These are phyloP conservation scores for Dryadomyces quercus-mongolicae DNA, from an alignment of 2,329 filamentous ascomycete species.

Conservation along the genomic window DNA sequence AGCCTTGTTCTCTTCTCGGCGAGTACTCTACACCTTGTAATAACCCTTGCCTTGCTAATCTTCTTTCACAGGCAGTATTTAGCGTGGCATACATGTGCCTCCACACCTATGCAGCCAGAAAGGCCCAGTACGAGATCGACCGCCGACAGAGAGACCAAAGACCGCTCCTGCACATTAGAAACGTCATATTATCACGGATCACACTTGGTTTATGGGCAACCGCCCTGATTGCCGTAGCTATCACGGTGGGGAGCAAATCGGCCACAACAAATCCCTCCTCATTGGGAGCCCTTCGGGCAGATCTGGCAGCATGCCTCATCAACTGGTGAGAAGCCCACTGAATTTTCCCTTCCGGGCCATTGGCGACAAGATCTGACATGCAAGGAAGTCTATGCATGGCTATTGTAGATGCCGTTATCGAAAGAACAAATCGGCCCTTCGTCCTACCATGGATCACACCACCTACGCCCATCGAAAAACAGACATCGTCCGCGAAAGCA, in stretches of 20 bases:
- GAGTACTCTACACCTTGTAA: neutral
- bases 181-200: slow-evolving; percentile 17
- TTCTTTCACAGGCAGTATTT: slow-evolving; percentile 14
- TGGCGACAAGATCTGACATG: neutral
- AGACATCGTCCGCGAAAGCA: slow-evolving; percentile 6
- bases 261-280: neutral
- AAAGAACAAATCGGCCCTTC: slow-evolving; percentile 11
- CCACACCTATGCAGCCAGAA: slow-evolving; percentile 17
- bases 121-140: slow-evolving; percentile 13
- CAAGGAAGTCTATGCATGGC: slow-evolving; percentile 7
- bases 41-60: neutral
- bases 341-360: neutral
- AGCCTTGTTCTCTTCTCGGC: slow-evolving; percentile 14
- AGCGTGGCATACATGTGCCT: slow-evolving; percentile 19
- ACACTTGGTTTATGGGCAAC: slow-evolving; percentile 17
- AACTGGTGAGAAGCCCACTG: slow-evolving; percentile 3
- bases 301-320: slow-evolving; percentile 7
- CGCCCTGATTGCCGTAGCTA: slow-evolving; percentile 16
- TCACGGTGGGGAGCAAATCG: slow-evolving; percentile 10
- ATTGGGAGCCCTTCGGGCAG: slow-evolving; percentile 1
- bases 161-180: slow-evolving; percentile 20
- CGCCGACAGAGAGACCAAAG: slow-evolving; percentile 14
- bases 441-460: slow-evolving; percentile 14
- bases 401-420: slow-evolving; percentile 5
- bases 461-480: slow-evolving; percentile 1